These are phyloP conservation scores for Cryptococcus neoformans DNA, from an alignment of 1,284 basidiomycete genomes.

Conservation along the genomic window DNA sequence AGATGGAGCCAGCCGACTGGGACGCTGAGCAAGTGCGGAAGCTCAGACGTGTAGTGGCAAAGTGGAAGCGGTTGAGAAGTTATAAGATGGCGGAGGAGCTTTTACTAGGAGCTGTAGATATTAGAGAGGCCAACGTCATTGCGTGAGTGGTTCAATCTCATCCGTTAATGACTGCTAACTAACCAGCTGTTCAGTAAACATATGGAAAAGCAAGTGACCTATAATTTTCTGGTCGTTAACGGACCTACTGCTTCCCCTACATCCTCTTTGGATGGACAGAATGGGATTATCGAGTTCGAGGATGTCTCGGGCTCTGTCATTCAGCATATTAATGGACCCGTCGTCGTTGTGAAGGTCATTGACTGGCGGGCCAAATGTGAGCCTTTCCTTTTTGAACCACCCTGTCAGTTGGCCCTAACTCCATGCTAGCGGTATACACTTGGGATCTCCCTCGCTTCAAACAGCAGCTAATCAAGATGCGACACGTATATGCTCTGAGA, in stretches of 20 bases:
- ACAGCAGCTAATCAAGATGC: slow-evolving; percentile 88
- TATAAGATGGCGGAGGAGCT: slow-evolving; percentile 92
- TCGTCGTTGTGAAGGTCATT: slow-evolving; percentile 84
- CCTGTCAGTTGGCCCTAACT: slow-evolving; percentile 15
- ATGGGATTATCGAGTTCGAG: slow-evolving; percentile 85
- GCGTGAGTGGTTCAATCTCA: slow-evolving; percentile 56
- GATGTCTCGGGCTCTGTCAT: slow-evolving; percentile 80
- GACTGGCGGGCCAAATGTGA: slow-evolving; percentile 69
- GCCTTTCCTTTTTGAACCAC: slow-evolving; percentile 4
- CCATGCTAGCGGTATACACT: slow-evolving; percentile 65
- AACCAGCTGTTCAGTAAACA: slow-evolving; percentile 61
- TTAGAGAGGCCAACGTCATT: slow-evolving; percentile 94
- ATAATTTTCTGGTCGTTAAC: slow-evolving; percentile 87
- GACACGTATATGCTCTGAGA: slow-evolving; percentile 87
- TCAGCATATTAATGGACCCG: slow-evolving; percentile 65
- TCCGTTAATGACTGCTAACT: slow-evolving; percentile 1
- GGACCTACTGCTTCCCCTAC: slow-evolving; percentile 57
- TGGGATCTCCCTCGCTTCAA: slow-evolving; percentile 89
- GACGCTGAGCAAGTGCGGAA: slow-evolving; percentile 73
- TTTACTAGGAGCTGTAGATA: slow-evolving; percentile 74
- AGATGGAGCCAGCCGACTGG: slow-evolving; percentile 75
- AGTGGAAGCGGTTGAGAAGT: slow-evolving; percentile 77
- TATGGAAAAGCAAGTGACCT: slow-evolving; percentile 77
- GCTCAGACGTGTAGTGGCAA: slow-evolving; percentile 72
- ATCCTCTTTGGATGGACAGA: slow-evolving; percentile 81